phyloP scores from a whole-genome alignment of 345 rosid genomes.

The Rubroshorea leprosula region DNA sequence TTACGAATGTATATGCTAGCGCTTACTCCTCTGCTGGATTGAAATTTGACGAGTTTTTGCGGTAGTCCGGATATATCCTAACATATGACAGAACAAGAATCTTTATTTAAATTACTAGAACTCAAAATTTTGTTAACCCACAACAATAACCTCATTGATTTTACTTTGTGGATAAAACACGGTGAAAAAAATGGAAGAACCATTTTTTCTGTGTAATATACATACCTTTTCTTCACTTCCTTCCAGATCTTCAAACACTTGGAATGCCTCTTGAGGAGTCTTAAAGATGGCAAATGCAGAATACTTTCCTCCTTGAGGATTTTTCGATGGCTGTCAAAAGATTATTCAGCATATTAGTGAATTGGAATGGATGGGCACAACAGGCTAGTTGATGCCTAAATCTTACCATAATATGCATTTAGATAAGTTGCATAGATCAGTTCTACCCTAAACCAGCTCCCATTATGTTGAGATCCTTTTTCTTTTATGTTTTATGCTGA shows the following conservation, averaged over 20 bases:
- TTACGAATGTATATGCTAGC: slow-evolving; percentile 50
- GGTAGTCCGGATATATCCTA: slow-evolving; percentile 63
- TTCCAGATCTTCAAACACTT: slow-evolving; percentile 48
- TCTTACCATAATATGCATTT: not conserved
- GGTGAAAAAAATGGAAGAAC: not conserved
- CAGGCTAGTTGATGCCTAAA: not conserved
- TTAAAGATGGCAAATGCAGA: slow-evolving; percentile 46
- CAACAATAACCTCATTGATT: not conserved
- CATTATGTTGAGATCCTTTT: too few relatives aligned
- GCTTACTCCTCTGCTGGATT: slow-evolving; percentile 28
- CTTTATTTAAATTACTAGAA: slow-evolving; percentile 7
- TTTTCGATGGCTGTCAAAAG: slow-evolving; percentile 49
- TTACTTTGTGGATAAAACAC: too few relatives aligned
- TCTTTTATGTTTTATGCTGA: too few relatives aligned
- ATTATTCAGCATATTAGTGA: slow-evolving; percentile 14
- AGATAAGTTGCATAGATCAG: not conserved
- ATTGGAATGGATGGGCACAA: not conserved
- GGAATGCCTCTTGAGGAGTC: slow-evolving; percentile 50
- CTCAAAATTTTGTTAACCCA: not conserved
- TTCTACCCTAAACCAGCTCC: too few relatives aligned
- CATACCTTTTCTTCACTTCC: slow-evolving; percentile 50
- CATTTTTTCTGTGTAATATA: not conserved
- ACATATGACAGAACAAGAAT: slow-evolving; percentile 14
- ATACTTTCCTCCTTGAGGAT: slow-evolving; percentile 34
- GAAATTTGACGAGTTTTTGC: slow-evolving; percentile 45